Evolutionary conservation across 1,139 yeast species (phyloP).

Genomic region (Pichia norvegensis): DNA sequence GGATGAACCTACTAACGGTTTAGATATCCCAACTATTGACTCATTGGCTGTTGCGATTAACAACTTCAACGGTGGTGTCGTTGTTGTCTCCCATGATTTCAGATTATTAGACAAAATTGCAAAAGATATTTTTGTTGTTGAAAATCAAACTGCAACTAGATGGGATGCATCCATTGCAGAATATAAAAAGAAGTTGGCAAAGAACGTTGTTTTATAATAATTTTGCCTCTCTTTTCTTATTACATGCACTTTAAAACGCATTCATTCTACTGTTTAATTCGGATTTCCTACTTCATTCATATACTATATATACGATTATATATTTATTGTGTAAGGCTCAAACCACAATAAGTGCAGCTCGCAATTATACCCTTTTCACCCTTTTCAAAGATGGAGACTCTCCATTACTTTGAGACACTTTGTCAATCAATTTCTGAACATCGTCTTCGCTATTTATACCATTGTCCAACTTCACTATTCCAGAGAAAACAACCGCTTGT

Average conservation of each 20-base stretch:
- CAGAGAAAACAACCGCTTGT: constrained; percentile 82
- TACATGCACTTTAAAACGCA: neutral
- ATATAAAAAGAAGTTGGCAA: constrained; percentile 90
- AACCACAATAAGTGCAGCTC: neutral
- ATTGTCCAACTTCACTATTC: constrained; percentile 60
- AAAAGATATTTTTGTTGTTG: constrained; percentile 92
- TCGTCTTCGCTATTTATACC: constrained; percentile 29
- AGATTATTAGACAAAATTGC: constrained; percentile 96
- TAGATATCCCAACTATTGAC: constrained; percentile 96
- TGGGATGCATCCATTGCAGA: constrained; percentile 91
- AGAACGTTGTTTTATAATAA: constrained; percentile 62
- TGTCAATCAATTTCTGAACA: constrained; percentile 13
- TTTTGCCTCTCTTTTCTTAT: neutral
- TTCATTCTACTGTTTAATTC: constrained; percentile 4
- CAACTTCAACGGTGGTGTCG: constrained; percentile 94
- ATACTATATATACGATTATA: neutral
- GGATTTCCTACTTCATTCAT: neutral
- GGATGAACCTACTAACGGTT: constrained; percentile 99
- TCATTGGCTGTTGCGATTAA: constrained; percentile 95
- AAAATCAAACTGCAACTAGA: constrained; percentile 87
- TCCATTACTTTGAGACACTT: constrained; percentile 6
- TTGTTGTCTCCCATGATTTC: constrained; percentile 98
- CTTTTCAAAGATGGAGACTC: neutral
- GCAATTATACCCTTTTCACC: neutral
- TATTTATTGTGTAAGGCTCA: neutral